phyloP scores from a whole-genome alignment of 1,284 basidiomycete genomes.

The Stygiomarasmius scandens region DNA sequence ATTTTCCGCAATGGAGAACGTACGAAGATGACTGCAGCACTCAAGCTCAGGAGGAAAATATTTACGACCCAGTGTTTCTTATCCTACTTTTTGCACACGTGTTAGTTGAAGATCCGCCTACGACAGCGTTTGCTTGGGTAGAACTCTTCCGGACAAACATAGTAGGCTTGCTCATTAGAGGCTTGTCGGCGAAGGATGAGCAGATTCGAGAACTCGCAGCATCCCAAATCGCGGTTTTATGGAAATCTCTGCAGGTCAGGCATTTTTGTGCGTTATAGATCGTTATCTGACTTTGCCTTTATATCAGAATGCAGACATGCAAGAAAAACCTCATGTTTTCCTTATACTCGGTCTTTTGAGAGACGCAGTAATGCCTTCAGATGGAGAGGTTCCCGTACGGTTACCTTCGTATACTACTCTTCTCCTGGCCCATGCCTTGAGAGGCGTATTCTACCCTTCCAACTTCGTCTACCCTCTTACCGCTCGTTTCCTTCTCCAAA shows the following conservation, averaged over 20 bases:
- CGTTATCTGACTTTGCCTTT: constrained; percentile 1
- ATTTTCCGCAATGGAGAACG: constrained; percentile 67
- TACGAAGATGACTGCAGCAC: constrained; percentile 41
- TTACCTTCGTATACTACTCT: constrained; percentile 80
- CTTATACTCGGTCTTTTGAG: constrained; percentile 78
- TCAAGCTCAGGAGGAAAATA: constrained; percentile 31
- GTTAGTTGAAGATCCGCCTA: constrained; percentile 57
- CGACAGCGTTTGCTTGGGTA: constrained; percentile 78
- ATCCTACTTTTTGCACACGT: constrained; percentile 69
- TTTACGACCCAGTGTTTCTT: constrained; percentile 87
- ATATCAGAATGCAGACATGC: constrained; percentile 65
- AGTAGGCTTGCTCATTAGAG: constrained; percentile 73
- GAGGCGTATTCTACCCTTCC: constrained; percentile 77
- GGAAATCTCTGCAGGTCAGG: constrained; percentile 58
- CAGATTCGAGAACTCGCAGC: constrained; percentile 62
- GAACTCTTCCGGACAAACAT: constrained; percentile 84
- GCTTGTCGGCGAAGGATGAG: constrained; percentile 70
- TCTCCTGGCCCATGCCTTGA: constrained; percentile 79
- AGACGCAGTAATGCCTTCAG: constrained; percentile 48
- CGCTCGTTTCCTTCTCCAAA: constrained; percentile 82
- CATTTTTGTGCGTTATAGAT: not conserved
- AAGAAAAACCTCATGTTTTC: constrained; percentile 78
- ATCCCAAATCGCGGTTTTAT: constrained; percentile 55
- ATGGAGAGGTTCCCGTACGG: constrained; percentile 42
- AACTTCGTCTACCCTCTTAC: constrained; percentile 82